Evolutionary conservation across 805 yeast genomes (phyloP).

Genomic region (Alloascoidea africana): DNA sequence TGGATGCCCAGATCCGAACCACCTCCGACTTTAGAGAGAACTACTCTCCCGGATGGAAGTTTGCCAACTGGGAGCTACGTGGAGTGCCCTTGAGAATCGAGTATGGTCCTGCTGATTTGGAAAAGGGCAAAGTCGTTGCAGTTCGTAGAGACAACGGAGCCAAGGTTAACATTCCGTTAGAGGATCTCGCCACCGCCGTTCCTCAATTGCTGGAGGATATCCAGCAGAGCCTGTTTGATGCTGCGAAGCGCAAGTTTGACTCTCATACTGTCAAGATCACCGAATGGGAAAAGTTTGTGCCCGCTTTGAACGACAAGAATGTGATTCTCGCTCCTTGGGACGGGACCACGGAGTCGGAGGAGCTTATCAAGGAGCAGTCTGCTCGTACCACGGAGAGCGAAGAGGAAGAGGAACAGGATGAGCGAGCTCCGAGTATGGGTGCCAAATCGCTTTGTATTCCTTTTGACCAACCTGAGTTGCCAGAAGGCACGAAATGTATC

Average conservation of each 20-base stretch:
- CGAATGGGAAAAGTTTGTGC: slow-evolving; percentile 87
- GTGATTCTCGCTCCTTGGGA: slow-evolving; percentile 95
- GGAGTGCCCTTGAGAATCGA: slow-evolving; percentile 92
- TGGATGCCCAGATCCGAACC: slow-evolving; percentile 52
- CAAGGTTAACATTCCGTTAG: slow-evolving; percentile 53
- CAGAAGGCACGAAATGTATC: slow-evolving; percentile 72
- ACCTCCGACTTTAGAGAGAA: slow-evolving; percentile 82
- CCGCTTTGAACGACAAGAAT: slow-evolving; percentile 80
- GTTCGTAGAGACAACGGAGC: slow-evolving; percentile 88
- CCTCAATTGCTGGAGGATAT: slow-evolving; percentile 71
- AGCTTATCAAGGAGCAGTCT: slow-evolving; percentile 82
- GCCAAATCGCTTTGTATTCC: slow-evolving; percentile 98
- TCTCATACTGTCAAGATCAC: slow-evolving; percentile 68
- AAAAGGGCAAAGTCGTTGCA: slow-evolving; percentile 62
- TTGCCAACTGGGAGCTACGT: slow-evolving; percentile 91
- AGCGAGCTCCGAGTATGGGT: slow-evolving; percentile 97
- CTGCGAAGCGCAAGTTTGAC: slow-evolving; percentile 76
- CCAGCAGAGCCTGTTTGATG: slow-evolving; percentile 57
- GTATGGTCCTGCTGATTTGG: slow-evolving; percentile 91
- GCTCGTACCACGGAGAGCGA: slow-evolving; percentile 66
- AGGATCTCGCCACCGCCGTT: slow-evolving; percentile 46
- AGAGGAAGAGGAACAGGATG: slow-evolving; percentile 77
- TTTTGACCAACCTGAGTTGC: slow-evolving; percentile 74
- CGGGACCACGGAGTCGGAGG: slow-evolving; percentile 90
- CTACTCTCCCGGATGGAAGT: slow-evolving; percentile 98